These are phyloP conservation scores for Penicillium sp. DNA, from an alignment of 2,329 filamentous ascomycete species.

Conservation along the genomic window DNA sequence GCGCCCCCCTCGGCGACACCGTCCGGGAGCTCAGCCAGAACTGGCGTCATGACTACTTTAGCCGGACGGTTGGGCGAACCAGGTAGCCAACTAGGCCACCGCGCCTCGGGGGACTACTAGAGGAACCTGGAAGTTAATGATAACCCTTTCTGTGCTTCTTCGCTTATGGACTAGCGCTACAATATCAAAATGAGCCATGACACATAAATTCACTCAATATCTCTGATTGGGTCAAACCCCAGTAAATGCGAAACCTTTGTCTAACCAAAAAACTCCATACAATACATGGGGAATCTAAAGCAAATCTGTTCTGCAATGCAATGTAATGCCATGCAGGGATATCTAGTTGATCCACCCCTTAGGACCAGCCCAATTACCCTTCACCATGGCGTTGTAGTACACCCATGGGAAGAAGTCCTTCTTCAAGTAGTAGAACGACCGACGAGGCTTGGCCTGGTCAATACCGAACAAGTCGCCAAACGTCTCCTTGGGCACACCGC, in stretches of 20 bases:
- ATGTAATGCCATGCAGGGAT: not conserved
- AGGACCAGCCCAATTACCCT: constrained; percentile 64
- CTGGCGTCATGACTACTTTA: too few species aligned
- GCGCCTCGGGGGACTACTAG: too few species aligned
- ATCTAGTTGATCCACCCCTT: constrained; percentile 51
- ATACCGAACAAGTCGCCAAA: constrained; percentile 58
- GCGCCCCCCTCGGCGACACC: too few species aligned
- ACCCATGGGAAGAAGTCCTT: constrained; percentile 71
- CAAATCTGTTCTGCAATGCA: not conserved
- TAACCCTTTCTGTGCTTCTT: too few species aligned
- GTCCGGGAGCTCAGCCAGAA: too few species aligned
- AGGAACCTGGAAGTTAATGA: too few species aligned
- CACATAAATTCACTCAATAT: not conserved
- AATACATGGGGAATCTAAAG: constrained; percentile 1
- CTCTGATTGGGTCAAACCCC: too few species aligned
- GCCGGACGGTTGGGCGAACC: too few species aligned
- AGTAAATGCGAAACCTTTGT: not conserved
- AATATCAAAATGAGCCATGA: too few species aligned
- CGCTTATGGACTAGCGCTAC: too few species aligned
- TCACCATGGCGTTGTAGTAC: constrained; percentile 62
- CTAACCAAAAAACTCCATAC: constrained; percentile 6
- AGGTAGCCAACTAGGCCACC: too few species aligned
- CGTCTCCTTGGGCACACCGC: constrained; percentile 64
- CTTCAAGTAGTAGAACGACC: constrained; percentile 64
- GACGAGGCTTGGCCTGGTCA: constrained; percentile 59